Base-by-base conservation (phyloP, 2,329 filamentous ascomycete genomes). In the Nectriaceae sp. region DNA sequence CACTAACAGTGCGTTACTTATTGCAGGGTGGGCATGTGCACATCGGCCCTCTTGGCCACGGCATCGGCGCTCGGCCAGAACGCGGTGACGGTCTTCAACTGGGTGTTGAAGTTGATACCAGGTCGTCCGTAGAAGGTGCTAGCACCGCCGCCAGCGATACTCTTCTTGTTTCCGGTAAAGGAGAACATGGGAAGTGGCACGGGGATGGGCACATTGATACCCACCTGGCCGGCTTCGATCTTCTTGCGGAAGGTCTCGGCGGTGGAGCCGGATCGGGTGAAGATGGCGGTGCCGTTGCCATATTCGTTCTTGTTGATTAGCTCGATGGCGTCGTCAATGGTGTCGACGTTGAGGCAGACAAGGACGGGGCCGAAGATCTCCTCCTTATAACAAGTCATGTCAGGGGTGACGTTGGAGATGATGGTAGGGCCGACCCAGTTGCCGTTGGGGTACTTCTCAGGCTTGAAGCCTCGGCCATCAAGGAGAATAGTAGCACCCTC, bases 71-170 rank as follows among this genome's bases (percentile, higher is more conserved):
- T 84, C 65, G 84, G 84, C 94, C 94, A 99, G 68, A 95, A 74
- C 58, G 90, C 87, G 44, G 94, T 99, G 41, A 99, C 94, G 3
- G 94, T 99, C 88, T 99, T 97, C 66, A 89, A 82, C 75, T 97
- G 94, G 3, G 94, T 99, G 73, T 96, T 97, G 69, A 99, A 99
- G 67, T 89, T 86, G 67, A 99, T 73, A 20, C 93, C 94, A 1
- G 91, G 90, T 72, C 89, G 88, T 58, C 94, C 94, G 73, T 99
- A 99, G 70, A 99, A 97, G 15, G 91, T 96, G 74, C 83, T 96
- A 31, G 89, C 88, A 52, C 94, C 93, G 44, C 92, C 92, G 46
- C 93, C 94, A 1, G 94, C 94, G 48, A 97, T 79, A 64, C 85
- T 90, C 80, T 88, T 92, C 85, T 99, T 93, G 76, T 88, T 88